Base-by-base conservation (phyloP, 2,329 filamentous ascomycete species). In the Aureobasidium leucospermi region DNA sequence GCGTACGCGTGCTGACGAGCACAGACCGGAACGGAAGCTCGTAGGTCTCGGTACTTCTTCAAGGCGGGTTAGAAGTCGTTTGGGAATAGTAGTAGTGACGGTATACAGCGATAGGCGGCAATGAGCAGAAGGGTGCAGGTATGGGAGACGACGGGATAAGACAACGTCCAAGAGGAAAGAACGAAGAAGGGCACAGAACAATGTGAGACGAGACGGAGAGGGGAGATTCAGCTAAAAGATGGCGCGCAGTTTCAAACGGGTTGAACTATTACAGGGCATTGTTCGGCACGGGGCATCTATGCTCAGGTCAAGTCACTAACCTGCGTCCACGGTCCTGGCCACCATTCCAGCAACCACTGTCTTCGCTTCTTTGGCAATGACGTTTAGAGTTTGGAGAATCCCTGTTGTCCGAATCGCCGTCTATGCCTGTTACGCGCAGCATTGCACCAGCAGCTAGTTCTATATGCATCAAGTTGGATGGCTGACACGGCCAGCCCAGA, bases 211-310 rank as follows among this genome's bases (percentile, higher is more conserved):
- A 36, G 29, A 57, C 31, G 28, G 19, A 36, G 52, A 57, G 52
- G 52, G 41, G 52, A 46, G 29, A 16, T 10, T 55, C 23, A 57
- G 39, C 41, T 57, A 57, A 58, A 58, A 48, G 55, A 11, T 41
- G 29, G 49, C 49, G 49, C 49, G 31, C 34, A 42, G 55, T 48
- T 41, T 55, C 34, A 58, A 57, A 58, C 55, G 43, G 53, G 36
- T n/a, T 9, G 32, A 41, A 41, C 49, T 42, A 29, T 42, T 31
- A 41, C 52, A 45, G 42, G 52, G 32, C 52, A 45, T 15, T 23
- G 23, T 23, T 23, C 52, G 31, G 42, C 41, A 55, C 51, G 28
- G 42, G 39, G 42, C 42, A 42, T 23, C 23, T 23, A 23, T 23
- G 23, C 23, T 23, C 23, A 23, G 23, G 23, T 23, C 23, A 23